phyloP scores from a whole-genome alignment of 2,329 filamentous ascomycete genomes.

The Epicoccum sorghinum region DNA sequence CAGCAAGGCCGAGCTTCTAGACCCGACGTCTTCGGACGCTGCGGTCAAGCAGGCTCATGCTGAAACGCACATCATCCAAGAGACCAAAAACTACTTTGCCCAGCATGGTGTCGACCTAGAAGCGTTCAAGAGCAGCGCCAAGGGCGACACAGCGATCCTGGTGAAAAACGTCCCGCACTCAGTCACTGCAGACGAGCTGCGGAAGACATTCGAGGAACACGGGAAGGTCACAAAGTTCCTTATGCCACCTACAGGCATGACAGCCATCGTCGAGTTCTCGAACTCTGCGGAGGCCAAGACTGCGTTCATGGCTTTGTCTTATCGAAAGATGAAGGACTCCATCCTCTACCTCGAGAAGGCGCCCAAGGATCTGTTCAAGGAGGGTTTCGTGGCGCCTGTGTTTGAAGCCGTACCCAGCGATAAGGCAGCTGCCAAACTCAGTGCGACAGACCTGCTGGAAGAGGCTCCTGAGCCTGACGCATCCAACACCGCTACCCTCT shows the following conservation, averaged over 20 bases:
- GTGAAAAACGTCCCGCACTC: conserved; percentile 95
- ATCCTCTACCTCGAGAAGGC: conserved; percentile 94
- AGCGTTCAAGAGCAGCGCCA: conserved; percentile 82
- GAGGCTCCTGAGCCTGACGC: conserved; percentile 59
- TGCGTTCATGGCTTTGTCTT: conserved; percentile 84
- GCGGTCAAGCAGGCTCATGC: conserved; percentile 96
- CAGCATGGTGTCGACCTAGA: conserved; percentile 89
- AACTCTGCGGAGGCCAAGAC: conserved; percentile 79
- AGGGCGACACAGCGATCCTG: conserved; percentile 85
- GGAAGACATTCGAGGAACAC: conserved; percentile 82
- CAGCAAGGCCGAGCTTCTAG: conserved; percentile 87
- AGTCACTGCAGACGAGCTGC: conserved; percentile 78
- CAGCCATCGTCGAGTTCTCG: conserved; percentile 89
- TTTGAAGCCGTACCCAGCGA: conserved; percentile 41
- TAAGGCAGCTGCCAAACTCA: conserved; percentile 60
- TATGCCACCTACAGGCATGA: conserved; percentile 91
- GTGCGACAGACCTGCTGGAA: conserved; percentile 71
- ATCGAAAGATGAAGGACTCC: conserved; percentile 88
- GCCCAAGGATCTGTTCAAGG: conserved; percentile 77
- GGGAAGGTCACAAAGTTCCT: conserved; percentile 81
- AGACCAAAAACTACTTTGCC: conserved; percentile 90
- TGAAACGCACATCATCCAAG: conserved; percentile 94
- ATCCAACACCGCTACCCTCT: conserved; percentile 78
- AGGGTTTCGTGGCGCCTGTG: conserved; percentile 37
- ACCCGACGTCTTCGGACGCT: conserved; percentile 94